phyloP scores from a whole-genome alignment of 495 filamentous ascomycete species.

The Penicillium coffeae region DNA sequence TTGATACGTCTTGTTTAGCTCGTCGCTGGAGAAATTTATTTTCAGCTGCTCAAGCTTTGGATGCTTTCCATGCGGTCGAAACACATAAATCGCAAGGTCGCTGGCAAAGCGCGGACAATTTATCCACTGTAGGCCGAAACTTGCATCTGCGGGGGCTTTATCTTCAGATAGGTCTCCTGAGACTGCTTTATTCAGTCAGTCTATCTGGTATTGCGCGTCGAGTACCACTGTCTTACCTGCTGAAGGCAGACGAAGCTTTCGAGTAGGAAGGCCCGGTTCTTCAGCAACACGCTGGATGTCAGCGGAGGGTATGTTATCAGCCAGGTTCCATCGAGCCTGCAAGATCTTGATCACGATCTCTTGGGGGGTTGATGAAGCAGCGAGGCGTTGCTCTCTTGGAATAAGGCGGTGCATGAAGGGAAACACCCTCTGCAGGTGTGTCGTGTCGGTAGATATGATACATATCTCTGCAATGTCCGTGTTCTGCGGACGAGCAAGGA shows the following conservation, averaged over 20 bases:
- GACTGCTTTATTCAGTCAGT: background rate
- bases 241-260: too few species aligned
- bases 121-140: background rate
- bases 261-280: too few species aligned
- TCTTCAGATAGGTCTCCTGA: background rate
- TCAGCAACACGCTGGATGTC: background rate
- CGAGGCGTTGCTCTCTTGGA: background rate
- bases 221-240: too few species aligned
- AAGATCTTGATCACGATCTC: background rate
- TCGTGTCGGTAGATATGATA: background rate
- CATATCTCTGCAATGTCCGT: background rate
- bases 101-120: background rate
- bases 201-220: background rate
- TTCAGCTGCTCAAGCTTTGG: background rate
- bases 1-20: background rate
- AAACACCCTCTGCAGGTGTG: background rate
- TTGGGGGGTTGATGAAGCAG: background rate
- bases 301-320: background rate
- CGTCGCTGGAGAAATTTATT: background rate
- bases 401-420: background rate
- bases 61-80: background rate
- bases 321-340: background rate
- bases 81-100: background rate
- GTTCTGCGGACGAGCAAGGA: background rate
- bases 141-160: background rate